Conservation (phyloP, 352 stramenopile genomes). For the Pythium coloratum region DNA sequence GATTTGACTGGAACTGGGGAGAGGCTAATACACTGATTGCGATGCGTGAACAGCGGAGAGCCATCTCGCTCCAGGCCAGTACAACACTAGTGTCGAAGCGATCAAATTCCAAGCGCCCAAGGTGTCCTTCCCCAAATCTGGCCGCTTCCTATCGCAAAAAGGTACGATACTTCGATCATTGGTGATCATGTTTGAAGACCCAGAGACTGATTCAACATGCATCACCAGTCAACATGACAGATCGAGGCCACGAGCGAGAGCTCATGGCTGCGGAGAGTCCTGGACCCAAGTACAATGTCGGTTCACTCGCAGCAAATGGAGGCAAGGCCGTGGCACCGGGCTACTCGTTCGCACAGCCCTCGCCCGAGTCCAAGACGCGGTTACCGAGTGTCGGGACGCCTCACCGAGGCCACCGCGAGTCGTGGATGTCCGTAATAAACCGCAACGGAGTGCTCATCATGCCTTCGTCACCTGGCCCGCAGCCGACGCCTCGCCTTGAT, state of each 20-base stretch:
- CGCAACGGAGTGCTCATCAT: slow-evolving; percentile 80
- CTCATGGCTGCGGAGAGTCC: slow-evolving; percentile 77
- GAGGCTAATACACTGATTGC: not conserved
- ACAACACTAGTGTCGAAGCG: slow-evolving; percentile 65
- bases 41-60: slow-evolving; percentile 38
- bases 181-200: too few species aligned
- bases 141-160: slow-evolving; percentile 82
- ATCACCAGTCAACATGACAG: slow-evolving; percentile 62
- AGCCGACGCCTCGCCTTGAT: slow-evolving; percentile 14
- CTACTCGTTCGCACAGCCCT: slow-evolving; percentile 67
- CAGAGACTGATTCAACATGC: not conserved
- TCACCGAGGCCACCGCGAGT: slow-evolving; percentile 63
- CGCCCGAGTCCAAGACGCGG: slow-evolving; percentile 50
- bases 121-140: slow-evolving; percentile 78
- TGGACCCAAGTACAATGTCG: slow-evolving; percentile 83
- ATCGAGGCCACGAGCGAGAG: slow-evolving; percentile 62
- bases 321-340: slow-evolving; percentile 50
- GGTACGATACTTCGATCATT: slow-evolving; percentile 28
- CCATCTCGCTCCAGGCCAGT: slow-evolving; percentile 61
- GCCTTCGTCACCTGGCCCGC: slow-evolving; percentile 43
- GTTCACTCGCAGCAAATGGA: slow-evolving; percentile 49
- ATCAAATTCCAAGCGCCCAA: slow-evolving; percentile 64
- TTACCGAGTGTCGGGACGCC: slow-evolving; percentile 56
- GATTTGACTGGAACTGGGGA: not conserved
- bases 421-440: slow-evolving; percentile 82